Evolutionary conservation across 148 eudicot genomes (phyloP).

Genomic region (Heliamphora exappendiculata): DNA sequence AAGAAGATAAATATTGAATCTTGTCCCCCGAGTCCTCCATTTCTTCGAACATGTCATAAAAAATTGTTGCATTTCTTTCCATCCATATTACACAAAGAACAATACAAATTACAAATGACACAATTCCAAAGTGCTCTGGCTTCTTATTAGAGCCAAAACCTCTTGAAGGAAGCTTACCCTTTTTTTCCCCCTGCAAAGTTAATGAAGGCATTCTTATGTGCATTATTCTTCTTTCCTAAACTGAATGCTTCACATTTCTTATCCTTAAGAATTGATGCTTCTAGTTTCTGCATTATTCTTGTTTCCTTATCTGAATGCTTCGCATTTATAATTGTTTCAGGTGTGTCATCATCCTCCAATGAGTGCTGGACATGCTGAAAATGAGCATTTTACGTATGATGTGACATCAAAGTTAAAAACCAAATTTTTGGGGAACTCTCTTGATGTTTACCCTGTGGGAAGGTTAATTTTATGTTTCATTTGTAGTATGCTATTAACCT

Average conservation of each 20-base stretch:
- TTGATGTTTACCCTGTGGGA: conserved; percentile 88
- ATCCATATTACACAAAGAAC: too few species aligned
- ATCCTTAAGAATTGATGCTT: background rate
- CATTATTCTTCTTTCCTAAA: too few species aligned
- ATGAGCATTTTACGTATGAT: conserved; percentile 75
- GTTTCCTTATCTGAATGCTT: background rate
- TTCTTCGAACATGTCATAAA: too few species aligned
- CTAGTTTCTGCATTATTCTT: background rate
- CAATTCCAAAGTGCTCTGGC: too few species aligned
- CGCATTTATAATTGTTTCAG: conserved; percentile 22
- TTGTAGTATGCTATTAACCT: background rate
- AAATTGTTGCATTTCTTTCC: too few species aligned
- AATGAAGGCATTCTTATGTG: too few species aligned
- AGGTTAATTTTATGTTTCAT: conserved; percentile 34
- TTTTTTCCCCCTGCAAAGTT: too few species aligned
- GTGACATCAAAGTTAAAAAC: conserved; percentile 85
- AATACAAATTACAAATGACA: too few species aligned
- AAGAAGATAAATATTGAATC: too few species aligned
- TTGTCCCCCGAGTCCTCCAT: too few species aligned
- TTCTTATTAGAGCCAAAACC: too few species aligned
- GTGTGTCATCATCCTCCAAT: conserved; percentile 96
- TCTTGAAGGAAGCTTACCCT: too few species aligned
- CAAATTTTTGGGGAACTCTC: conserved; percentile 75
- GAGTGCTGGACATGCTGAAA: conserved; percentile 95
- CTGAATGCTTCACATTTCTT: background rate